A percentile compares a stretch with the other conserved stretches of the same genome.
These are phyloP conservation scores for Leccinum subtestaceum DNA, from an alignment of 768 basidiomycete species.

Conservation along the genomic window DNA sequence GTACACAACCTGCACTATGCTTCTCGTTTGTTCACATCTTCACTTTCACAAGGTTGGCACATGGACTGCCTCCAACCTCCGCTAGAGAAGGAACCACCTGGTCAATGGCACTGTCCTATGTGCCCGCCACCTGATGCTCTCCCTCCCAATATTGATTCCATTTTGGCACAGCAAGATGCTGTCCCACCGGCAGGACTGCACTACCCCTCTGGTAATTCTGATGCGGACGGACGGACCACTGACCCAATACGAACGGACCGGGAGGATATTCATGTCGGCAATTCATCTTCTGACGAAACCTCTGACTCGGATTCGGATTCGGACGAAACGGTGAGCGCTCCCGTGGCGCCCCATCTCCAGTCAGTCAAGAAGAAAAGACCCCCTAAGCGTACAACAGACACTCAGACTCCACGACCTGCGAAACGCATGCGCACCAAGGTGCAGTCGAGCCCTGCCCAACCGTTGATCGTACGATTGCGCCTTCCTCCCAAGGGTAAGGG, in stretches of 20 bases:
- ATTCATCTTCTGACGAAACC: slow-evolving; percentile 33
- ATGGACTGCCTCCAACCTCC: slow-evolving; percentile 77
- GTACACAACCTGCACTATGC: slow-evolving; percentile 8
- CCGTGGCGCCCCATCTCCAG: slow-evolving; percentile 10
- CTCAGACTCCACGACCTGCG: slow-evolving; percentile 29
- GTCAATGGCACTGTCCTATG: slow-evolving; percentile 72
- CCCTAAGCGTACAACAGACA: slow-evolving; percentile 23
- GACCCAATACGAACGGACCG: slow-evolving; percentile 21
- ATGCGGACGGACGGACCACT: slow-evolving; percentile 32
- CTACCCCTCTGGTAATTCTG: slow-evolving; percentile 17
- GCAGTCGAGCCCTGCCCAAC: slow-evolving; percentile 31
- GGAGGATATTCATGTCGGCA: slow-evolving; percentile 36
- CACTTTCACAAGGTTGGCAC: slow-evolving; percentile 64
- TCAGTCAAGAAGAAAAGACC: slow-evolving; percentile 31
- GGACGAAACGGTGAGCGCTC: slow-evolving; percentile 20
- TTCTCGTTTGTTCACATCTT: slow-evolving; percentile 4
- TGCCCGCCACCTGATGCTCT: slow-evolving; percentile 43
- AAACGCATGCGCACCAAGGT: slow-evolving; percentile 51
- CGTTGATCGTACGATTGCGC: slow-evolving; percentile 49
- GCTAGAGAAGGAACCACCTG: slow-evolving; percentile 65
- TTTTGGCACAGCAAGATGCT: slow-evolving; percentile 35
- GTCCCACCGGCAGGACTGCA: slow-evolving; percentile 37
- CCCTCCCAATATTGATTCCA: slow-evolving; percentile 3
- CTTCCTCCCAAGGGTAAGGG: slow-evolving; percentile 63
- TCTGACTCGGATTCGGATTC: slow-evolving; percentile 32